A percentile compares a stretch with the other conserved stretches of the same genome.
Conservation (phyloP, 2,329 filamentous ascomycete species). For the Coniella lustricola region DNA sequence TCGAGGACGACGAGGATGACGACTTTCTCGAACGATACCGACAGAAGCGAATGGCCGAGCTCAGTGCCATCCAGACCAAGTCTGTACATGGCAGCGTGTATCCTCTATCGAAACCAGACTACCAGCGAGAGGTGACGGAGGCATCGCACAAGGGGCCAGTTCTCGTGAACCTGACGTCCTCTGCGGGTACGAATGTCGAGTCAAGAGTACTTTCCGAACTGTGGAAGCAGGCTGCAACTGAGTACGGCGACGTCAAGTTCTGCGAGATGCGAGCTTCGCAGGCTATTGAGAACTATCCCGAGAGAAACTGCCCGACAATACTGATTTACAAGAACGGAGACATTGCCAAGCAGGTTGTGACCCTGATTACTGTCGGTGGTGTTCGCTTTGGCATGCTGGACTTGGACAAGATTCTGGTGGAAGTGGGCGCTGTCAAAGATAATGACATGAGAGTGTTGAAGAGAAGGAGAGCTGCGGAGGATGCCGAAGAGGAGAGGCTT, state of each 20-base stretch:
- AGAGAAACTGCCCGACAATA: conserved; percentile 90
- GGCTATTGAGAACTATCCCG: conserved; percentile 95
- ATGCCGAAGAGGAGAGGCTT: conserved; percentile 52
- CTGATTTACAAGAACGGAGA: conserved; percentile 88
- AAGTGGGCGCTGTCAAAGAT: conserved; percentile 70
- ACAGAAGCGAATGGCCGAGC: conserved; percentile 78
- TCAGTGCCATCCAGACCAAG: conserved; percentile 67
- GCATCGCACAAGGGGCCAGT: conserved; percentile 64
- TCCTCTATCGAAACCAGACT: conserved; percentile 90
- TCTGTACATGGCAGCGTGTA: conserved; percentile 86
- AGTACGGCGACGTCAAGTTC: conserved; percentile 94
- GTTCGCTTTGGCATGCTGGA: conserved; percentile 63
- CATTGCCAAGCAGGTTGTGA: conserved; percentile 88
- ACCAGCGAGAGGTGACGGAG: conserved; percentile 84
- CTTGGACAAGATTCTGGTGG: conserved; percentile 73
- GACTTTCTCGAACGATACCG: conserved; percentile 83
- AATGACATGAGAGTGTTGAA: conserved; percentile 72
- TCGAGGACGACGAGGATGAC: conserved; percentile 95
- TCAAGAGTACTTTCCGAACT: conserved; percentile 76
- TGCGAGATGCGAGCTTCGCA: conserved; percentile 89
- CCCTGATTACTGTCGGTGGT: conserved; percentile 71
- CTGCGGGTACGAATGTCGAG: conserved; percentile 69
- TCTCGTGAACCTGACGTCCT: conserved; percentile 75
- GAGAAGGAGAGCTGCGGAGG: conserved; percentile 51
- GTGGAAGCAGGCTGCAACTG: conserved; percentile 75